Evolutionary conservation across 495 filamentous ascomycete species (phyloP).

Genomic region (Trichoderma parareesei): DNA sequence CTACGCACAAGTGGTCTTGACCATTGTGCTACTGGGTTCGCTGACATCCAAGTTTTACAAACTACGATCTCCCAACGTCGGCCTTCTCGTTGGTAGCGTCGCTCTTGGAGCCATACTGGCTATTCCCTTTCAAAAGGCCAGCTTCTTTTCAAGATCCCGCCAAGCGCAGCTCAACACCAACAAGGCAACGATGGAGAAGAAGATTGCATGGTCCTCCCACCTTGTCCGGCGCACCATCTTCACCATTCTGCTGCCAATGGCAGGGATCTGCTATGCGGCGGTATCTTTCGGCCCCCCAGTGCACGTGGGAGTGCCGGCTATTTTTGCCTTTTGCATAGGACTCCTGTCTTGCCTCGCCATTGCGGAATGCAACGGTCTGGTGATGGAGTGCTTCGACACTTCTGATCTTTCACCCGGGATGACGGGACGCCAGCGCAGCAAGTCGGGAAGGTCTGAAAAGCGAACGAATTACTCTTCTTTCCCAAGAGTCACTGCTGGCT

Average conservation of each 20-base stretch:
- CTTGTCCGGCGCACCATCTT: slow-evolving; percentile 59
- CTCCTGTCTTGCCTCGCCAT: slow-evolving; percentile 65
- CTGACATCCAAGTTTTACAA: slow-evolving; percentile 56
- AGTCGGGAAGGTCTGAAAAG: slow-evolving; percentile 40
- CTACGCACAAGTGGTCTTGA: slow-evolving; percentile 61
- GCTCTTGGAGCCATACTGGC: slow-evolving; percentile 59
- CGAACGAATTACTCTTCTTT: slow-evolving; percentile 60
- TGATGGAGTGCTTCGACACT: slow-evolving; percentile 76
- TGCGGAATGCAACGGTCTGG: slow-evolving; percentile 63
- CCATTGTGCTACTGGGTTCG: slow-evolving; percentile 62
- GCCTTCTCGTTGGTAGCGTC: slow-evolving; percentile 51
- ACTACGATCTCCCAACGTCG: slow-evolving; percentile 53
- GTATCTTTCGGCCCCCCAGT: slow-evolving; percentile 49
- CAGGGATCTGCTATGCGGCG: slow-evolving; percentile 56
- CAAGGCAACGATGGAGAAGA: slow-evolving; percentile 51
- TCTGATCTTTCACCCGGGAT: slow-evolving; percentile 59
- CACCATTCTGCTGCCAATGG: slow-evolving; percentile 53
- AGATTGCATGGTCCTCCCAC: slow-evolving; percentile 57
- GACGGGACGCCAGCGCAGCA: slow-evolving; percentile 45
- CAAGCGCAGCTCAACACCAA: slow-evolving; percentile 45
- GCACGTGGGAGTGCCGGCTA: slow-evolving; percentile 52
- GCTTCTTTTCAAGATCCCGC: slow-evolving; percentile 54
- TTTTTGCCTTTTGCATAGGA: slow-evolving; percentile 58
- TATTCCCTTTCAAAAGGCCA: slow-evolving; percentile 63
- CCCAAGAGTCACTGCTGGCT: slow-evolving; percentile 61